Conservation (phyloP, 768 basidiomycete genomes). For the Basidioascus undulatus region DNA sequence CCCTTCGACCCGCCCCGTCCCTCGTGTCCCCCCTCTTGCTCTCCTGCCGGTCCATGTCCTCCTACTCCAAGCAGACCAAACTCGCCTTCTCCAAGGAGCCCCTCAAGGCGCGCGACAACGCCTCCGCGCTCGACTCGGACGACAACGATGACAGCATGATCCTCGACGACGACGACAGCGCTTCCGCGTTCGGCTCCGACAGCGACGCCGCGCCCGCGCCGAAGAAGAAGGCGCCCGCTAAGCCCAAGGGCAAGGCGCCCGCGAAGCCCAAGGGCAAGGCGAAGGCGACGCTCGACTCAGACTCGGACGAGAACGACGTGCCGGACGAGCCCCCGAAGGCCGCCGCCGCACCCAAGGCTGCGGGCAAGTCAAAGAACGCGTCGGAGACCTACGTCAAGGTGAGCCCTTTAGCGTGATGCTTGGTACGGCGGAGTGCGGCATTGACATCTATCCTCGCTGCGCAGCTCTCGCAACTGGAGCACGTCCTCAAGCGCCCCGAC, state of each 20-base stretch:
- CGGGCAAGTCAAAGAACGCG: conserved; percentile 41
- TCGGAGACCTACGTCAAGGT: conserved; percentile 84
- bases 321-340: conserved; percentile 25
- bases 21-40: too few relatives aligned
- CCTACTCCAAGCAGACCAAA: too few relatives aligned
- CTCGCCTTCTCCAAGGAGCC: too few relatives aligned
- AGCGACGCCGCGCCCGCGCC: conserved; percentile 23
- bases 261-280: conserved; percentile 7
- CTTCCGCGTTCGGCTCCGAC: conserved; percentile 6
- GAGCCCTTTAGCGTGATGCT: conserved; percentile 13
- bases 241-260: conserved; percentile 11
- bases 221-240: conserved; percentile 12
- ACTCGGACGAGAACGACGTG: not conserved
- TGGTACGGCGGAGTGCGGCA: not conserved
- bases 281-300: not conserved
- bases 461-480: conserved; percentile 82
- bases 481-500: conserved; percentile 74
- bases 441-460: not conserved
- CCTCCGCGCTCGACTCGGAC: too few relatives aligned
- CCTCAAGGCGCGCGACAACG: too few relatives aligned
- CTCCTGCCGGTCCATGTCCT: too few relatives aligned
- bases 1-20: too few relatives aligned
- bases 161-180: not conserved
- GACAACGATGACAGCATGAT: not conserved
- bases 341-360: conserved; percentile 29